These are phyloP conservation scores for Aegle marmelos DNA, from an alignment of 345 rosid genomes.

Conservation along the genomic window DNA sequence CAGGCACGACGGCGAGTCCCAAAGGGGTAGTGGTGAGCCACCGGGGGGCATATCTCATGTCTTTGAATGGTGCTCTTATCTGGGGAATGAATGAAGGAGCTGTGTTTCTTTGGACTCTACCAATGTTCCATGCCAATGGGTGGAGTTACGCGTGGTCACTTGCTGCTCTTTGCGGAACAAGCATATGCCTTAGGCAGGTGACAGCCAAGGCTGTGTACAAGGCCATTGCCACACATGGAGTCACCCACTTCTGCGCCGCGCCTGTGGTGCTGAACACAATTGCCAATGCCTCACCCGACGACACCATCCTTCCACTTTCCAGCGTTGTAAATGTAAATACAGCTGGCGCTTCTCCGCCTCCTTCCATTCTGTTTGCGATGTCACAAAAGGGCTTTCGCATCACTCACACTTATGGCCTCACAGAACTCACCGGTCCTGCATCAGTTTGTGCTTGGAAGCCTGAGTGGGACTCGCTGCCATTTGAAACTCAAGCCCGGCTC, in stretches of 20 bases:
- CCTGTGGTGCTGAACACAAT: conserved; percentile 87
- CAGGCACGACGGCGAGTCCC: conserved; percentile 95
- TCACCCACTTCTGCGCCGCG: conserved; percentile 85
- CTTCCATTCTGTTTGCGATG: conserved; percentile 71
- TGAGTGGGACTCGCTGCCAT: conserved; percentile 82
- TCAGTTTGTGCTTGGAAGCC: conserved; percentile 92
- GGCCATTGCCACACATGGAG: conserved; percentile 68
- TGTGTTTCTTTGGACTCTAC: conserved; percentile 91
- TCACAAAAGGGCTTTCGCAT: conserved; percentile 74
- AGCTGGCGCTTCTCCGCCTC: conserved; percentile 93
- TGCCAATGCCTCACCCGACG: conserved; percentile 70
- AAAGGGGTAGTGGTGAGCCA: conserved; percentile 87
- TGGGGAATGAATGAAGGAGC: conserved; percentile 96
- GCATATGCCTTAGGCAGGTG: conserved; percentile 68
- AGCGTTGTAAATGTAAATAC: conserved; percentile 76
- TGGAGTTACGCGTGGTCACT: conserved; percentile 92
- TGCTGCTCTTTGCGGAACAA: conserved; percentile 77
- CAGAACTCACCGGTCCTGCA: conserved; percentile 95
- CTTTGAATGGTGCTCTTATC: conserved; percentile 52
- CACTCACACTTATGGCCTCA: conserved; percentile 85
- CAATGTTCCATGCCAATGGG: conserved; percentile 92
- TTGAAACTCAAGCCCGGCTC: conserved; percentile 70
- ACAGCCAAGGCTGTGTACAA: conserved; percentile 81
- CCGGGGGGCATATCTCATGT: conserved; percentile 86
- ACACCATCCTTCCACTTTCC: conserved; percentile 81